Percentiles rank a stretch among this genome's conserved stretches.
phyloP scores from a whole-genome alignment of 208 protist species.

The Trypanosoma avium region DNA sequence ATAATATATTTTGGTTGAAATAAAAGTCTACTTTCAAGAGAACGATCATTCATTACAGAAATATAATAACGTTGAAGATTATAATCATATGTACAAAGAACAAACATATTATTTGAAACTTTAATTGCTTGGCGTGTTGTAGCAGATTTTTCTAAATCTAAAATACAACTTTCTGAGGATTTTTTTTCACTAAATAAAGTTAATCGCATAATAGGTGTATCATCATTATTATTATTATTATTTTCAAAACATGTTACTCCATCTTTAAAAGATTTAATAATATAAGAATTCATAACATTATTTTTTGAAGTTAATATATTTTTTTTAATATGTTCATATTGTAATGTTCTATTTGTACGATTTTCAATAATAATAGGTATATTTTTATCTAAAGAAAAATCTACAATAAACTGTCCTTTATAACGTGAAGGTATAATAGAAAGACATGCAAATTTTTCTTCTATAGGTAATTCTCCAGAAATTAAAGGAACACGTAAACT shows the following conservation, averaged over 20 bases:
- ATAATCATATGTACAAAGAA: constrained; percentile 35
- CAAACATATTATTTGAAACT: constrained; percentile 28
- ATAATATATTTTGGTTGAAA: constrained; percentile 35
- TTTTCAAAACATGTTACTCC: constrained; percentile 30
- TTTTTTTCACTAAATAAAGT: constrained; percentile 14
- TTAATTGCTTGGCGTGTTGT: constrained; percentile 15
- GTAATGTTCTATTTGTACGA: constrained; percentile 33
- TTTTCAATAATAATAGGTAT: constrained; percentile 51
- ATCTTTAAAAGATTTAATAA: constrained; percentile 29
- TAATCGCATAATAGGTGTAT: constrained; percentile 12
- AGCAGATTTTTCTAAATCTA: constrained; percentile 28
- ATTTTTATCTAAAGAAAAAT: constrained; percentile 15
- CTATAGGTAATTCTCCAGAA: background rate
- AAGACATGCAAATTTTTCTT: constrained; percentile 40
- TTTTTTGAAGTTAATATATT: background rate
- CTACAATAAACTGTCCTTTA: constrained; percentile 22
- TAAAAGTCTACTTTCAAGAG: constrained; percentile 33
- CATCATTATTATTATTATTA: background rate
- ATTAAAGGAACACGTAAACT: constrained; percentile 17
- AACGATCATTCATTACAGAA: constrained; percentile 36
- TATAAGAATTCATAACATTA: constrained; percentile 9
- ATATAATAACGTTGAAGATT: constrained; percentile 32
- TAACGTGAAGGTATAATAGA: constrained; percentile 22
- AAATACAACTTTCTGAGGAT: background rate
- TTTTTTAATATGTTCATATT: constrained; percentile 33